phyloP scores from a whole-genome alignment of 2,329 filamentous ascomycete species.

The Fusarium sp. region DNA sequence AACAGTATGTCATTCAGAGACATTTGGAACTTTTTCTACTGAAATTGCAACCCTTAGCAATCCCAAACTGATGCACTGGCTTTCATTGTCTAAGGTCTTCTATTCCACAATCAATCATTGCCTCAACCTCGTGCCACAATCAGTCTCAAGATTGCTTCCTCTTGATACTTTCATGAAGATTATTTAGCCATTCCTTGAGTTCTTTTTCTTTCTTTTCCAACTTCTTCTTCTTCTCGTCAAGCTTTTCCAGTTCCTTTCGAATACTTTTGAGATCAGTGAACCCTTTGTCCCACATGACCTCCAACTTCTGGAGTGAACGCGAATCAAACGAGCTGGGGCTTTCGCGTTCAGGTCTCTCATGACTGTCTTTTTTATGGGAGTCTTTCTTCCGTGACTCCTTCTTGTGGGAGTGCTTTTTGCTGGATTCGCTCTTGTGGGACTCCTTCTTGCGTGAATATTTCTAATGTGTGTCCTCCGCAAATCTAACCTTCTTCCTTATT shows the following conservation, averaged over 20 bases:
- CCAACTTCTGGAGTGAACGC: too few relatives aligned
- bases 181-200: neutral
- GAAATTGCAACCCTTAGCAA: too few relatives aligned
- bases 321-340: too few relatives aligned
- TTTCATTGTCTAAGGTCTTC: too few relatives aligned
- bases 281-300: neutral
- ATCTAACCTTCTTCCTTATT: neutral
- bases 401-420: neutral
- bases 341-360: too few relatives aligned
- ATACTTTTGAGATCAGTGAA: neutral
- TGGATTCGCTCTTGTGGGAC: neutral
- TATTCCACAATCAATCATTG: too few relatives aligned
- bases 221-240: neutral
- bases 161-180: neutral
- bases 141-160: neutral
- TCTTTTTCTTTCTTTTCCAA: neutral
- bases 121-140: too few relatives aligned
- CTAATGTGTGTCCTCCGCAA: neutral
- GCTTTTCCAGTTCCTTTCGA: neutral
- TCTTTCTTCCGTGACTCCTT: neutral
- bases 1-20: neutral
- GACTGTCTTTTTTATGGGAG: neutral
- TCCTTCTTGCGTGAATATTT: neutral
- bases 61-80: rapidly evolving
- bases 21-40: rapidly evolving